These are phyloP conservation scores for Candida tunisiensis DNA, from an alignment of 1,139 yeast species.

Conservation along the genomic window DNA sequence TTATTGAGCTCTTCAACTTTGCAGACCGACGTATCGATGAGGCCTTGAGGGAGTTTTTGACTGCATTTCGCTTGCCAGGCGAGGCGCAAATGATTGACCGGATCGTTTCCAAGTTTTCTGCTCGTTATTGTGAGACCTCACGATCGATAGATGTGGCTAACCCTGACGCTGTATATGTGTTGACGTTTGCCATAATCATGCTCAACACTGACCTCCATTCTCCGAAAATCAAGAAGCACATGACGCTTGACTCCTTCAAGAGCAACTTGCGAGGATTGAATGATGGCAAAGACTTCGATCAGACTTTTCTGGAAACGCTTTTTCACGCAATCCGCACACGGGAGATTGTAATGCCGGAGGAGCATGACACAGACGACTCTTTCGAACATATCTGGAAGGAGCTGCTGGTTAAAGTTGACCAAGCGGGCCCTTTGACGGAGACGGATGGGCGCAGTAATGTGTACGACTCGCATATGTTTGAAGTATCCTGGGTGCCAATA, in stretches of 20 bases:
- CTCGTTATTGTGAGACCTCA: slow-evolving; percentile 51
- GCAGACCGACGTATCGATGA: slow-evolving; percentile 74
- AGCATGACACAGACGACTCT: slow-evolving; percentile 74
- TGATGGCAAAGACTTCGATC: slow-evolving; percentile 49
- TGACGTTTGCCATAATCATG: slow-evolving; percentile 86
- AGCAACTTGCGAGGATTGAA: slow-evolving; percentile 70
- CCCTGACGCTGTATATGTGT: slow-evolving; percentile 86
- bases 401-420: slow-evolving; percentile 31
- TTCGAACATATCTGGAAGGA: slow-evolving; percentile 93
- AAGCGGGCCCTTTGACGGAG: slow-evolving; percentile 12
- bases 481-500: slow-evolving; percentile 39
- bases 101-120: slow-evolving; percentile 74
- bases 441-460: slow-evolving; percentile 5
- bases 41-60: slow-evolving; percentile 68
- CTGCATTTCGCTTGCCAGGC: slow-evolving; percentile 86
- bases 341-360: slow-evolving; percentile 97
- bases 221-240: slow-evolving; percentile 54
- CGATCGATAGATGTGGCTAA: slow-evolving; percentile 29
- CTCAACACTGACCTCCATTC: slow-evolving; percentile 91
- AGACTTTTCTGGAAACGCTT: slow-evolving; percentile 61
- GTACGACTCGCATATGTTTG: slow-evolving; percentile 51
- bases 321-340: slow-evolving; percentile 66
- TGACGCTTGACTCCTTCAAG: slow-evolving; percentile 74
- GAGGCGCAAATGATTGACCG: slow-evolving; percentile 95
- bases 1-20: slow-evolving; percentile 62